These are phyloP conservation scores for Pseudotulostoma volvatum DNA, from an alignment of 495 filamentous ascomycete genomes.

Conservation along the genomic window DNA sequence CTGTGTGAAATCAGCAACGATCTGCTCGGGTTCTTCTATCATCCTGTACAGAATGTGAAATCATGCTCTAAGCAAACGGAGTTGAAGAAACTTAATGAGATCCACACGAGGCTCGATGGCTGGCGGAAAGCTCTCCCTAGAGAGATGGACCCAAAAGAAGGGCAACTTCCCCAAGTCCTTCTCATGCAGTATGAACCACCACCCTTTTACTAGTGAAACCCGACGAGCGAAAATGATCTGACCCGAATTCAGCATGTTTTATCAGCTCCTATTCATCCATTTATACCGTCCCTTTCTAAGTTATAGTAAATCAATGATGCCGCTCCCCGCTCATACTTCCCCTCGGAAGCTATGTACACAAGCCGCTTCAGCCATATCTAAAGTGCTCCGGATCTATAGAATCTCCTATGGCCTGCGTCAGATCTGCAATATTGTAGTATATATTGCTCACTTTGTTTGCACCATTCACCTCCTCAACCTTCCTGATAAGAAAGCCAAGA, in stretches of 20 bases:
- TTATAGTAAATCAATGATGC: slow-evolving; percentile 63
- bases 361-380: slow-evolving; percentile 76
- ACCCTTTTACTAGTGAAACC: slow-evolving; percentile 1
- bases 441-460: slow-evolving; percentile 84
- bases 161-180: slow-evolving; percentile 71
- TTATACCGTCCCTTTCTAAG: slow-evolving; percentile 93
- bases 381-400: slow-evolving; percentile 83
- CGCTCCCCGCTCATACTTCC: slow-evolving; percentile 74
- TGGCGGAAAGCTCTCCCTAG: slow-evolving; percentile 78
- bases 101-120: slow-evolving; percentile 77
- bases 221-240: slow-evolving; percentile 21
- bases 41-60: slow-evolving; percentile 49
- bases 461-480: slow-evolving; percentile 90
- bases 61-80: slow-evolving; percentile 54
- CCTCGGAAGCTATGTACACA: slow-evolving; percentile 81
- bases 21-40: slow-evolving; percentile 78
- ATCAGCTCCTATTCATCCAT: slow-evolving; percentile 89
- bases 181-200: slow-evolving; percentile 63
- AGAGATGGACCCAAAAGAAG: slow-evolving; percentile 81
- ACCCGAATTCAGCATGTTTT: slow-evolving; percentile 86
- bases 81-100: slow-evolving; percentile 79
- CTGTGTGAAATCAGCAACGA: slow-evolving; percentile 91
- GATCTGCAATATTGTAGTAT: slow-evolving; percentile 90
- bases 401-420: slow-evolving; percentile 77
- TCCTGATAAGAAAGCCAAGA: slow-evolving; percentile 69